Evolutionary conservation across 352 stramenopile species (phyloP).

Genomic region (Phytophthora megakarya): DNA sequence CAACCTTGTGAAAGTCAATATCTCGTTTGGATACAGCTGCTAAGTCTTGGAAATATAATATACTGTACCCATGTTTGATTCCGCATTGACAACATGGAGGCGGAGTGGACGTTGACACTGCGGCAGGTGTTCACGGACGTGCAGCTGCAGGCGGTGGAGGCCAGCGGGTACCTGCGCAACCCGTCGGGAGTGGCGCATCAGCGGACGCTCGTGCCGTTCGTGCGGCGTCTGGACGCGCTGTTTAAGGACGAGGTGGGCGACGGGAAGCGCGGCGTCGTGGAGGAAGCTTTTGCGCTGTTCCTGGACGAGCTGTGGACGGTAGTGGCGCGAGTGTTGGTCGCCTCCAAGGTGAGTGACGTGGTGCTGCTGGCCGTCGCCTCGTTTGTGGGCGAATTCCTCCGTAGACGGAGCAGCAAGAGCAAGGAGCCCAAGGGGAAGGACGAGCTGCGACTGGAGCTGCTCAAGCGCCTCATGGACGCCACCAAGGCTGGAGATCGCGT

Average conservation of each 20-base stretch:
- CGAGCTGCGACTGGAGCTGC: slow-evolving; percentile 57
- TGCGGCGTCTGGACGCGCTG: slow-evolving; percentile 54
- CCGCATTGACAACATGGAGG: too few relatives aligned
- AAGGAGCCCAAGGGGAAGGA: slow-evolving; percentile 31
- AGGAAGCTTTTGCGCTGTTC: slow-evolving; percentile 67
- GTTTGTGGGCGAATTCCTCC: slow-evolving; percentile 60
- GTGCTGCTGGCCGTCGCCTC: slow-evolving; percentile 54
- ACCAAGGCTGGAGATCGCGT: slow-evolving; percentile 69
- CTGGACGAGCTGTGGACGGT: slow-evolving; percentile 67
- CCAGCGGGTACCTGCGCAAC: slow-evolving; percentile 46
- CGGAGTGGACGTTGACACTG: slow-evolving; percentile 62
- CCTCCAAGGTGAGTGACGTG: slow-evolving; percentile 48
- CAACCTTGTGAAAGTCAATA: too few relatives aligned
- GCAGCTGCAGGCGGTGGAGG: slow-evolving; percentile 65
- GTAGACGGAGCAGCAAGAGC: slow-evolving; percentile 26
- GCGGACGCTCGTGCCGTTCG: slow-evolving; percentile 50
- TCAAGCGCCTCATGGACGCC: slow-evolving; percentile 50
- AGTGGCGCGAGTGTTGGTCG: slow-evolving; percentile 52
- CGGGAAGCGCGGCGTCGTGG: slow-evolving; percentile 36
- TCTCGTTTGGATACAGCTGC: too few relatives aligned
- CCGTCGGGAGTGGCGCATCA: slow-evolving; percentile 31
- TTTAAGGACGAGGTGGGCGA: slow-evolving; percentile 59
- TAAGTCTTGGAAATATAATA: too few relatives aligned
- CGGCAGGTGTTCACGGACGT: slow-evolving; percentile 72
- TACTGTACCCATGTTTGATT: too few relatives aligned